Evolutionary conservation across 225 moss, liverwort and hornwort genomes (phyloP).

Genomic region (Neckera pumila): DNA sequence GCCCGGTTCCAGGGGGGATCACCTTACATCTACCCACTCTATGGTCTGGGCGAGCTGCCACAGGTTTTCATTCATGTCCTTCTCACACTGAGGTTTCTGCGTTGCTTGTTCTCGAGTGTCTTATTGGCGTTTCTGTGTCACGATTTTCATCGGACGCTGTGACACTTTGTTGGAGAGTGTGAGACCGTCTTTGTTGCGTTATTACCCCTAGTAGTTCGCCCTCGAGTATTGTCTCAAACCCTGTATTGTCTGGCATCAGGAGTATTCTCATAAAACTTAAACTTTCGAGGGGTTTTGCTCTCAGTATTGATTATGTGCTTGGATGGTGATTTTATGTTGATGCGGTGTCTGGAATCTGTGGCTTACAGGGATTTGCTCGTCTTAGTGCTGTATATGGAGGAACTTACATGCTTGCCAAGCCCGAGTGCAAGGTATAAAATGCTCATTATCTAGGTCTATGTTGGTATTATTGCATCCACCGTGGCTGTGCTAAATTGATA

Average conservation of each 20-base stretch:
- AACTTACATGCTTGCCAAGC: conserved; percentile 95
- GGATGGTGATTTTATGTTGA: background rate
- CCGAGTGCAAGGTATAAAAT: conserved; percentile 76
- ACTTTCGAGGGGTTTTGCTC: background rate
- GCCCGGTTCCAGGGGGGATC: conserved; percentile 93
- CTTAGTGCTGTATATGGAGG: conserved; percentile 98
- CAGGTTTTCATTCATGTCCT: conserved; percentile 35
- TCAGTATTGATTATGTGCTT: background rate
- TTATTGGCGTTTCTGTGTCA: background rate
- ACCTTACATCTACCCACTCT: conserved; percentile 91
- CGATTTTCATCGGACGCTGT: background rate
- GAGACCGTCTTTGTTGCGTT: background rate
- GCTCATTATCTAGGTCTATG: background rate
- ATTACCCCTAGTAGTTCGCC: background rate
- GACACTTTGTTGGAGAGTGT: background rate
- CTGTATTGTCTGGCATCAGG: background rate
- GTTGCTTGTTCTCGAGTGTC: background rate
- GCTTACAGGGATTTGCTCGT: conserved; percentile 77
- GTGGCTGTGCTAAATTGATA: background rate
- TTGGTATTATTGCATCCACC: background rate
- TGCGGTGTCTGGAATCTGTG: background rate
- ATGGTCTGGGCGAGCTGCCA: conserved; percentile 88
- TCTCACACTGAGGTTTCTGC: background rate
- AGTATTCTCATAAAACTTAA: background rate
- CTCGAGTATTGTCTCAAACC: background rate